These are phyloP conservation scores for Podospora pseudocomata DNA, from an alignment of 495 filamentous ascomycete species.

Conservation along the genomic window DNA sequence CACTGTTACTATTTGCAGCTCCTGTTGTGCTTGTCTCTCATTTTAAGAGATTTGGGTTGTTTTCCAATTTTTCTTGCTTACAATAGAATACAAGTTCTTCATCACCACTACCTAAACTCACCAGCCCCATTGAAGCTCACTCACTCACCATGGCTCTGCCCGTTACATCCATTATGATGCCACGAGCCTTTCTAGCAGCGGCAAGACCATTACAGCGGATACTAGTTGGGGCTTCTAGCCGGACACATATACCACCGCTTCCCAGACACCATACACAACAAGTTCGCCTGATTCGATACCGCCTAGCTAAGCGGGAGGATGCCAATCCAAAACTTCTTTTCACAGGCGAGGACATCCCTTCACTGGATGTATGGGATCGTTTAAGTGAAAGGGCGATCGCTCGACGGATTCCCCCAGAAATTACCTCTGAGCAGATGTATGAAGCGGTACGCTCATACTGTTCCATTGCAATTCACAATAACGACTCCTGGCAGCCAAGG, in stretches of 20 bases:
- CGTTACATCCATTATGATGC: background rate
- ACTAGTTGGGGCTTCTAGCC: background rate
- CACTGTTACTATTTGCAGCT: background rate
- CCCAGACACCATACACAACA: background rate
- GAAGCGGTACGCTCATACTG: background rate
- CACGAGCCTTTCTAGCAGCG: background rate
- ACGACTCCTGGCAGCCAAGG: background rate
- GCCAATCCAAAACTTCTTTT: background rate
- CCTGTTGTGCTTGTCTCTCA: background rate
- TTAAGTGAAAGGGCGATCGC: background rate
- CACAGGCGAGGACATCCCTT: background rate
- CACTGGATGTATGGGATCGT: background rate
- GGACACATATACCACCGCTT: background rate
- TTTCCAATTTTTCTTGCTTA: background rate
- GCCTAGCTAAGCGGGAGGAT: background rate
- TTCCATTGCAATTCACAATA: background rate
- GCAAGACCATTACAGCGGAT: background rate
- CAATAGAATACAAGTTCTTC: background rate
- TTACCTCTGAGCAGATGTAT: background rate
- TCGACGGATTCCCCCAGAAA: background rate
- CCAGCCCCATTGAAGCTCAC: background rate
- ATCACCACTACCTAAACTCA: background rate
- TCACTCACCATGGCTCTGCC: background rate
- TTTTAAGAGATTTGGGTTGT: background rate
- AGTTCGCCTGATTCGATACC: background rate